Percentiles rank a stretch among this genome's conserved stretches.
phyloP scores from a whole-genome alignment of 192 early-diverging fungal species.

The Ramicandelaber brevisporus region DNA sequence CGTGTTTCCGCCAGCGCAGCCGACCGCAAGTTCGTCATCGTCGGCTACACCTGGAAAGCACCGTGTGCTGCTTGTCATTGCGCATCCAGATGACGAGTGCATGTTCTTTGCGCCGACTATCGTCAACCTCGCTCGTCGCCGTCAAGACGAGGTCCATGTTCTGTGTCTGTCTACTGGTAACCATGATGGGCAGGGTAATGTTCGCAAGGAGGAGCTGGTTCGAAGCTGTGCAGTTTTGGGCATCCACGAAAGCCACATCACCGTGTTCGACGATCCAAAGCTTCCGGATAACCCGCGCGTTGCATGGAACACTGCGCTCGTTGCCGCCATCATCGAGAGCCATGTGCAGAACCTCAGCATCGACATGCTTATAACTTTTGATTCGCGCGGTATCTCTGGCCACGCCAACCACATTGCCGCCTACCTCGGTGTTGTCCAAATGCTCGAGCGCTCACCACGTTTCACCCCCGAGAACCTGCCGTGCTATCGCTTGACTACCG shows the following conservation, averaged over 20 bases:
- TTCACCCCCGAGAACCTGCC: slow-evolving; percentile 15
- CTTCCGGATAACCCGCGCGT: slow-evolving; percentile 40
- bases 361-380: slow-evolving; percentile 61
- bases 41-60: too few relatives aligned
- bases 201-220: slow-evolving; percentile 17
- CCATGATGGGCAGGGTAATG: slow-evolving; percentile 11
- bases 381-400: slow-evolving; percentile 62
- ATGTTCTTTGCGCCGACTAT: slow-evolving; percentile 90
- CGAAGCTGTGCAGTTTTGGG: slow-evolving; percentile 10
- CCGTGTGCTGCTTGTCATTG: slow-evolving; percentile 37
- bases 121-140: slow-evolving; percentile 16
- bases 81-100: slow-evolving; percentile 95
- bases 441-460: slow-evolving; percentile 21
- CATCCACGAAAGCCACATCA: slow-evolving; percentile 17
- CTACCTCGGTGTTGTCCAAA: slow-evolving; percentile 39
- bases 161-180: slow-evolving; percentile 71
- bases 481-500: slow-evolving; percentile 22
- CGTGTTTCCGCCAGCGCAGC: slow-evolving; percentile 6
- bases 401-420: slow-evolving; percentile 72
- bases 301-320: slow-evolving; percentile 29
- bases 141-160: slow-evolving; percentile 31
- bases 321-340: slow-evolving; percentile 29
- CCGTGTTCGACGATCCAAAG: slow-evolving; percentile 15
- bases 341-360: slow-evolving; percentile 28
- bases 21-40: too few relatives aligned